These are phyloP conservation scores for Penicillium sp. DNA, from an alignment of 2,329 filamentous ascomycete genomes.

Conservation along the genomic window DNA sequence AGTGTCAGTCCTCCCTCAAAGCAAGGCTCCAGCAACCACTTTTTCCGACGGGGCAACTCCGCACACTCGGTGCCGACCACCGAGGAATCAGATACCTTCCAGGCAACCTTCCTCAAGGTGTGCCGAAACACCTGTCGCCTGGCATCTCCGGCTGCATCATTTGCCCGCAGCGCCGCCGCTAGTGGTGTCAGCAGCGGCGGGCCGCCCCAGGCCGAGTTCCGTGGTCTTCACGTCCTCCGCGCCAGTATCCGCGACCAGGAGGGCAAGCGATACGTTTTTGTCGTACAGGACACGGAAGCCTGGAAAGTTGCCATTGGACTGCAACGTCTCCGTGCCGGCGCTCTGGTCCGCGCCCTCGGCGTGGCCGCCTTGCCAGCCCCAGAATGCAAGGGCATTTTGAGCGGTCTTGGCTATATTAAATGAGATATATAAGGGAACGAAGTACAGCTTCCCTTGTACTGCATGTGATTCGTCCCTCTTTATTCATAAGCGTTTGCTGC, in stretches of 20 bases:
- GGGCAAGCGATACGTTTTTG: conserved; percentile 58
- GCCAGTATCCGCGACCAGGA: conserved; percentile 56
- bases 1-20: conserved; percentile 36
- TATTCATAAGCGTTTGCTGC: neutral
- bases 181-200: conserved; percentile 27
- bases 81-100: conserved; percentile 62
- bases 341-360: conserved; percentile 51
- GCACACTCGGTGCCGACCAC: conserved; percentile 52
- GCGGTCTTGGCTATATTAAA: conserved; percentile 36
- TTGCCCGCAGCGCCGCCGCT: conserved; percentile 21
- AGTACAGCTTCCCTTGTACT: neutral
- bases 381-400: conserved; percentile 40
- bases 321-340: conserved; percentile 52
- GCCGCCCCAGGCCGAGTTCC: conserved; percentile 35
- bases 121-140: conserved; percentile 62
- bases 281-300: conserved; percentile 54
- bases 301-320: conserved; percentile 60
- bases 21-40: conserved; percentile 23
- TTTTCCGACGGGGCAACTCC: conserved; percentile 40
- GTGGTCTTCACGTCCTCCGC: conserved; percentile 53
- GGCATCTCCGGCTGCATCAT: conserved; percentile 39
- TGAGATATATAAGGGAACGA: neutral
- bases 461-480: neutral
- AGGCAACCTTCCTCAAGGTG: conserved; percentile 57
- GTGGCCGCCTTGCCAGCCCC: conserved; percentile 49